Evolutionary conservation across 164 flowering plant genomes (phyloP), one percentile per base, ranked within the genome.

Genomic region (Aristolochia californica): DNA sequence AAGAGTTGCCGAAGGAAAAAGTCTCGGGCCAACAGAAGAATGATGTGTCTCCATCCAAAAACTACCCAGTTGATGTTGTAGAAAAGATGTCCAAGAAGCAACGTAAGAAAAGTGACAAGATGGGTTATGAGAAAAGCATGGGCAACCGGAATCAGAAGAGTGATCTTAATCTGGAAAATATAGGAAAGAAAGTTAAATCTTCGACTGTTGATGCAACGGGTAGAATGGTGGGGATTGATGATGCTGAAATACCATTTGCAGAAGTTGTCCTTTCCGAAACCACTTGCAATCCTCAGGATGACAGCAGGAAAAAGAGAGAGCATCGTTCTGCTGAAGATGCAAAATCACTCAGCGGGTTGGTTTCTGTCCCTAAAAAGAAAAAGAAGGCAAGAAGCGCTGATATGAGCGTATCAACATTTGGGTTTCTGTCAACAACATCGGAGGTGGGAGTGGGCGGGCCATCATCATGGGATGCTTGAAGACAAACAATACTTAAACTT

Each of bases 401-500:
- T 3, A 18, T 0, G 26, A 74, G 56, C 24, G 5, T 56, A 52
- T 58, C 64, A 17, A 60, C 70, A 26, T 55, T 70, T n/a, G n/a
- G 68, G 45, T 53, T 69, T 0, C 43, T 71, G 64, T 55, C 69
- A 1, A 53, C 70, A 3, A 57, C 57, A 20, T 54, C 61, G 30
- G 85, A 85, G 64, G 67, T 91, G 65, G 97, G 97, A 66, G 57
- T 75, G 70, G 96, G 97, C 22, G 96, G 97, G 24, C 76, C 78
- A 57, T 88, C 97, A 45, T 69, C 83, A 15, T 91, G 97, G 97
- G 89, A 62, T 64, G 65, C 23, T 43, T 70, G 27, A 50, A 9
- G 14, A 26, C 23, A 50, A 20, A 23, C 15, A 16, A 56, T 18
- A 18, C 34, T n/a, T n/a, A 28, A 18, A 5, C 22, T 7, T 47